phyloP scores from a whole-genome alignment of 129 eudicot genomes.

The Escallonia rubra region DNA sequence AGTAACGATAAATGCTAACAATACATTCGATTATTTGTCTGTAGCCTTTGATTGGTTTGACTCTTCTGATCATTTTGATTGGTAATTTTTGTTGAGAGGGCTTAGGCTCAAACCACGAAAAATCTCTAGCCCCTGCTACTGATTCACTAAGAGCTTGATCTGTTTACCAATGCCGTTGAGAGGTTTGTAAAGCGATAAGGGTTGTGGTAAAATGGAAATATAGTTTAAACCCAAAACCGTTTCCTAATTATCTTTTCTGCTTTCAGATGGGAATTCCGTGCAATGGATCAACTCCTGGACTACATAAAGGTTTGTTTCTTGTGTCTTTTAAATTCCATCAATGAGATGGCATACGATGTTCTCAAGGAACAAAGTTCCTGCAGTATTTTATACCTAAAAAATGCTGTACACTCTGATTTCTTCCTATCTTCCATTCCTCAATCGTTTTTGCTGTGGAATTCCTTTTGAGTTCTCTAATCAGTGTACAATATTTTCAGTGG shows the following conservation, averaged over 20 bases:
- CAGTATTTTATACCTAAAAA: slow-evolving; percentile 24
- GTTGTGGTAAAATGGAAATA: too few species aligned
- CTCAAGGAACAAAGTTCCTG: slow-evolving; percentile 27
- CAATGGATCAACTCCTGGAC: slow-evolving; percentile 43
- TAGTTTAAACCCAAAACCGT: too few species aligned
- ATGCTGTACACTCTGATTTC: slow-evolving; percentile 9
- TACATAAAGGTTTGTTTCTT: slow-evolving; percentile 52
- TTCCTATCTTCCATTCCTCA: neutral
- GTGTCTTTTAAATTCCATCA: slow-evolving; percentile 36
- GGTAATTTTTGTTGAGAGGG: too few species aligned
- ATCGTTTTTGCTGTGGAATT: too few species aligned
- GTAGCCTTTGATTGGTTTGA: too few species aligned
- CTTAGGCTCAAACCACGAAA: too few species aligned
- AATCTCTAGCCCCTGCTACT: too few species aligned
- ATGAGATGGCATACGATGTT: slow-evolving; percentile 52
- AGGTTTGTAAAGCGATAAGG: neutral
- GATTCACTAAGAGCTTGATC: neutral
- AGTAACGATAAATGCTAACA: too few species aligned
- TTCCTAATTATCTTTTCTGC: neutral
- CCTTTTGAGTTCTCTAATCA: too few species aligned
- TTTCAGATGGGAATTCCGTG: slow-evolving; percentile 52
- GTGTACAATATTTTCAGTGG: too few species aligned
- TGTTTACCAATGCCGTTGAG: slow-evolving; percentile 8
- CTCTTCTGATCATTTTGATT: too few species aligned
- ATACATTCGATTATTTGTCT: too few species aligned